These are phyloP conservation scores for Pyronema omphalodes DNA, from an alignment of 495 filamentous ascomycete species.

Conservation along the genomic window DNA sequence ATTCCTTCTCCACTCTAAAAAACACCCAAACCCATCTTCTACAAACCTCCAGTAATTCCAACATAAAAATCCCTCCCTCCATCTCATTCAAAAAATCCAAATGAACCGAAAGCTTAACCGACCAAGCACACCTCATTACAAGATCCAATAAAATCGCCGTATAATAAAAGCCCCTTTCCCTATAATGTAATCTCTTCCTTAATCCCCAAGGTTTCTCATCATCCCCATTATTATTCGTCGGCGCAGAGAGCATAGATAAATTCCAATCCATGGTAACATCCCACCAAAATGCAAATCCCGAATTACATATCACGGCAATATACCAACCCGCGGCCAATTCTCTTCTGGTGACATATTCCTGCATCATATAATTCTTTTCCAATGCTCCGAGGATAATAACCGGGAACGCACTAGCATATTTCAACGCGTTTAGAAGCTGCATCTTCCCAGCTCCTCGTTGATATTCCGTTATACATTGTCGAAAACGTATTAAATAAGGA, in stretches of 20 bases:
- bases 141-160: constrained; percentile 61
- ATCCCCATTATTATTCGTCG: constrained; percentile 28
- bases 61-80: constrained; percentile 60
- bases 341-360: constrained; percentile 5
- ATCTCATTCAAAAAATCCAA: constrained; percentile 66
- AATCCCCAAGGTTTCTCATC: constrained; percentile 56
- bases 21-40: constrained; percentile 95
- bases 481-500: constrained; percentile 67
- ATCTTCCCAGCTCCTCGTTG: constrained; percentile 48
- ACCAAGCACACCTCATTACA: constrained; percentile 73
- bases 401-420: constrained; percentile 82
- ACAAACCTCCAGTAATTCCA: constrained; percentile 69
- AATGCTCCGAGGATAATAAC: constrained; percentile 63
- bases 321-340: constrained; percentile 37
- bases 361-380: constrained; percentile 39
- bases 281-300: constrained; percentile 92
- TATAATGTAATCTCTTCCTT: constrained; percentile 51
- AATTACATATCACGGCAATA: constrained; percentile 52
- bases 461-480: constrained; percentile 85
- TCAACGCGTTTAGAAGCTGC: constrained; percentile 80
- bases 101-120: constrained; percentile 60
- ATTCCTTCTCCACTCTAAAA: constrained; percentile 85
- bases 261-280: constrained; percentile 96
- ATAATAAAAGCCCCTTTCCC: constrained; percentile 57
- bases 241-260: constrained; percentile 51